Conservation (phyloP, 139 green algal genomes). For the Coccomyxa sp. region DNA sequence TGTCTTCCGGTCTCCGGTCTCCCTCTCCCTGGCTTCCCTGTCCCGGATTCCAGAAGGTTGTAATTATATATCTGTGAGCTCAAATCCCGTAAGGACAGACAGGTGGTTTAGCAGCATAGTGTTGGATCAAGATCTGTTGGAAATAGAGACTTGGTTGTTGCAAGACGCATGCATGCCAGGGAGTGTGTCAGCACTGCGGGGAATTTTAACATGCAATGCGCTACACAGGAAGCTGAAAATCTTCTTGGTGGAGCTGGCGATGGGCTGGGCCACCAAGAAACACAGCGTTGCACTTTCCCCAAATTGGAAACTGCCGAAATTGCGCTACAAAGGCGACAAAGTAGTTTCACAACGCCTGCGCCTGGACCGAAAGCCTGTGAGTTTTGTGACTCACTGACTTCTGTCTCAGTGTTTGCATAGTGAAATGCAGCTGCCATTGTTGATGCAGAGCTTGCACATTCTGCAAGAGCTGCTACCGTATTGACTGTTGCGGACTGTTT, state of each 20-base stretch:
- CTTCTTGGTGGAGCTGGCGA: constrained; percentile 59
- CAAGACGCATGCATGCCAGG: neutral
- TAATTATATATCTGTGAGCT: neutral
- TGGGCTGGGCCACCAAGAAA: constrained; percentile 49
- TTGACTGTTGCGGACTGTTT: too few relatives aligned
- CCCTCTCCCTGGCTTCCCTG: neutral
- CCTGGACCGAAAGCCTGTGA: neutral
- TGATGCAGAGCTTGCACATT: too few relatives aligned
- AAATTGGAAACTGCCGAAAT: constrained; percentile 73
- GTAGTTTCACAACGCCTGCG: constrained; percentile 6
- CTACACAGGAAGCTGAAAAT: constrained; percentile 44
- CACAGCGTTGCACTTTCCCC: constrained; percentile 39
- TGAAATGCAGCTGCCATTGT: too few relatives aligned
- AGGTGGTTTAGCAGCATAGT: neutral
- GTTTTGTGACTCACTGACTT: neutral
- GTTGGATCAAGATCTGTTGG: neutral
- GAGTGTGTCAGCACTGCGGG: neutral
- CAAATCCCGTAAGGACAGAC: neutral
- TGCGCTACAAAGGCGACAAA: constrained; percentile 68
- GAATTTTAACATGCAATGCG: neutral
- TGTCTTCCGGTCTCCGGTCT: too few relatives aligned
- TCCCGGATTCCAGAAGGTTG: too few relatives aligned
- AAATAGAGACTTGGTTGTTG: neutral
- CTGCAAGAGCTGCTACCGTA: too few relatives aligned
- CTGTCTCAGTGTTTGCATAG: too few relatives aligned